Evolutionary conservation across 495 filamentous ascomycete genomes (phyloP), one percentile per base, ranked within the genome.

Genomic region (Staphylotrichum tortipilum): DNA sequence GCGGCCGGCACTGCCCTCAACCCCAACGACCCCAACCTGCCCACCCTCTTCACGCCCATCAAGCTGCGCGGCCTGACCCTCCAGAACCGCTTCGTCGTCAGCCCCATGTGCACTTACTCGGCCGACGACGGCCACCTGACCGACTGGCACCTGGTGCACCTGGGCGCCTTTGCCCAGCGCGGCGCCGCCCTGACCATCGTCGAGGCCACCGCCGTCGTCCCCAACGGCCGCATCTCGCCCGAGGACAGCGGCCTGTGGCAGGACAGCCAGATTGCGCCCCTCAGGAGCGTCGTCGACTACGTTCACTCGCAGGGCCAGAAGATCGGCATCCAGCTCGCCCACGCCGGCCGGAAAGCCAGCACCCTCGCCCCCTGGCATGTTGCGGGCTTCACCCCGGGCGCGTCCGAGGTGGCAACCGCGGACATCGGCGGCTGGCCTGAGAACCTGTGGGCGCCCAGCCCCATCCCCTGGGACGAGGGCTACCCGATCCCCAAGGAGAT

Each of bases 301-400:
- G 59, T 75, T 8, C 76, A 79, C 62, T 75, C 70, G 21, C 86
- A 90, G 63, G 74, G 74, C 52, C 78, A 79, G 52, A 80, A 86
- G 59, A 65, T 83, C 30, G 84, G 76, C 12, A 81, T 90, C 53
- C 86, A 90, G 65, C 73, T 90, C 10, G 80, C 69, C 3, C 86
- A 90, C 58, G 84, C 84, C 18, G 86, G 86, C 12, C 75, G 86
- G 36, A 90, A 90, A 64, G 83, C 78, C 2, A 81, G 78, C 55
- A 79, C 73, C 0, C 59, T 80, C 2, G 71, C 81, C 0, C 83
- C 83, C 0, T 88, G 82, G 82, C 14, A 66, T 60, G 39, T n/a
- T n/a, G n/a, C n/a, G n/a, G n/a, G n/a, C n/a, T n/a, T 36, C 38
- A 28, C 42, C 40, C 42, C 29, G 36, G 7, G 10, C 8, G 24